A percentile compares a stretch with the other conserved stretches of the same genome.
Evolutionary conservation across 441 rosid genomes (phyloP).

Genomic region (Flueggea neowawraea): DNA sequence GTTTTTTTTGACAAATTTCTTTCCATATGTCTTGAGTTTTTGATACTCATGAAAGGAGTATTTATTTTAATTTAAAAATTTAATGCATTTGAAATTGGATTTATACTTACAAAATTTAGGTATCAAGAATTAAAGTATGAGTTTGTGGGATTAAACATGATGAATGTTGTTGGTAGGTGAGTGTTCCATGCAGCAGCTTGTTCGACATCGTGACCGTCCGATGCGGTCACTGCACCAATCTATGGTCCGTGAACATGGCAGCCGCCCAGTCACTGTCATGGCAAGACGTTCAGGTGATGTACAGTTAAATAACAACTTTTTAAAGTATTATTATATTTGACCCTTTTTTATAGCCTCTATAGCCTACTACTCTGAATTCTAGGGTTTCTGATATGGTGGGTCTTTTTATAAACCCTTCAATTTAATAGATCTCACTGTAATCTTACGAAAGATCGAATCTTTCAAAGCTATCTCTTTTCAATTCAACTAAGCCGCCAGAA

Average conservation of each 20-base stretch:
- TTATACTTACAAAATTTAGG: too few species aligned
- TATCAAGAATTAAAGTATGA: too few species aligned
- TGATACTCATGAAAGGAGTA: too few species aligned
- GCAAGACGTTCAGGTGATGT: conserved; percentile 71
- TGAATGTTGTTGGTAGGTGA: conserved; percentile 49
- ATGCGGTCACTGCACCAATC: conserved; percentile 95
- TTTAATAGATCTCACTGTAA: not conserved
- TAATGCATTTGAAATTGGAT: too few species aligned
- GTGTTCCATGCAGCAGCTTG: conserved; percentile 89
- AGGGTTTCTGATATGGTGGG: not conserved
- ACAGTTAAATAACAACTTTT: not conserved
- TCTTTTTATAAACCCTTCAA: not conserved
- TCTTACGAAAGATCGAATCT: conserved; percentile 12
- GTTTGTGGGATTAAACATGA: too few species aligned
- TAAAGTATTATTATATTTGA: not conserved
- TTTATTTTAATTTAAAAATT: too few species aligned
- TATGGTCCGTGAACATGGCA: conserved; percentile 96
- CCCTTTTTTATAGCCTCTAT: not conserved
- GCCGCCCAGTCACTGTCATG: conserved; percentile 84
- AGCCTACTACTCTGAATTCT: conserved; percentile 3
- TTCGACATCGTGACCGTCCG: conserved; percentile 86
- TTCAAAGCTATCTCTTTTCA: conserved; percentile 10
- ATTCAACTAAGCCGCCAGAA: conserved; percentile 27
- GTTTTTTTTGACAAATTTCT: too few species aligned
- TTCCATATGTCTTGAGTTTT: too few species aligned